Conservation (phyloP, 1,139 yeast species). For the Hansenula lynferdii region DNA sequence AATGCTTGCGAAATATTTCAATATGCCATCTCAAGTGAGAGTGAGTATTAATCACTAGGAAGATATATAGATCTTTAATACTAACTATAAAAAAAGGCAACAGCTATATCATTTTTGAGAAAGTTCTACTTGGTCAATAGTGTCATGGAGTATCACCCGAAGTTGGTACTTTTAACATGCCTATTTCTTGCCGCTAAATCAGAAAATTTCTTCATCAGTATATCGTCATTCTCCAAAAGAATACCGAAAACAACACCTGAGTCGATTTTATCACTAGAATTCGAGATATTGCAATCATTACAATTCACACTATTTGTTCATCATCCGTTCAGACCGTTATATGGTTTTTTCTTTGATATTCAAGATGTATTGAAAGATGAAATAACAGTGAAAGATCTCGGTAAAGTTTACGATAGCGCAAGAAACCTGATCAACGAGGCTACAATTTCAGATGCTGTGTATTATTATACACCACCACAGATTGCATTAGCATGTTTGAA, state of each 20-base stretch:
- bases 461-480: conserved; percentile 88
- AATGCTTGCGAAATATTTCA: conserved; percentile 50
- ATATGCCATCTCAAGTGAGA: conserved; percentile 59
- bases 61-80: neutral
- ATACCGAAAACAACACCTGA: conserved; percentile 60
- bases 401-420: conserved; percentile 61
- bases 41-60: conserved; percentile 11
- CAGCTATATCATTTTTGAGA: conserved; percentile 79
- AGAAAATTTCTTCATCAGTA: conserved; percentile 84
- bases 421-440: conserved; percentile 60
- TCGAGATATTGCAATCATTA: conserved; percentile 65
- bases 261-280: conserved; percentile 75
- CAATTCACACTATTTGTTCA: conserved; percentile 80
- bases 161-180: conserved; percentile 75
- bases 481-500: conserved; percentile 85
- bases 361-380: conserved; percentile 53
- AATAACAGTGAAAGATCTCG: conserved; percentile 29
- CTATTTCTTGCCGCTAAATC: conserved; percentile 89
- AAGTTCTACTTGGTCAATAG: conserved; percentile 76
- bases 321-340: conserved; percentile 82
- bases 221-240: conserved; percentile 71
- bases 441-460: conserved; percentile 68
- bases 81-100: conserved; percentile 40
- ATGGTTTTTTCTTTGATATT: conserved; percentile 88
- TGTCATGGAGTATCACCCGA: conserved; percentile 86